A percentile compares a stretch with the other conserved stretches of the same genome.
Evolutionary conservation across 2,329 filamentous ascomycete species (phyloP).

Genomic region (Aureobasidium mangrovei): DNA sequence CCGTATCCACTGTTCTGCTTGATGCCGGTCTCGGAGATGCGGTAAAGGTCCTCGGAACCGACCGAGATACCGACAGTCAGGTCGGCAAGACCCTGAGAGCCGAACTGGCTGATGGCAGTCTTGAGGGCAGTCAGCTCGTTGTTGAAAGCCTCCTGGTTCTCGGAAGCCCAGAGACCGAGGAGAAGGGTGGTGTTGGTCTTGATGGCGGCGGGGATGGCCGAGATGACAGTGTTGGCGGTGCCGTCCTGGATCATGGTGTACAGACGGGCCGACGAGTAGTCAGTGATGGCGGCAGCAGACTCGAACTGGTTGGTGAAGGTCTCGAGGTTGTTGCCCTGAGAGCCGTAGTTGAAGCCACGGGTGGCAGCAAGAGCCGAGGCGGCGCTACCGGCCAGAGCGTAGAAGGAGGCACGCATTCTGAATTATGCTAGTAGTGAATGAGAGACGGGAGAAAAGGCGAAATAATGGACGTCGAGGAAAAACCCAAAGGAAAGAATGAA

Average conservation of each 20-base stretch:
- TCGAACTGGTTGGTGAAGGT: slow-evolving; percentile 50
- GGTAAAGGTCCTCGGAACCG: slow-evolving; percentile 66
- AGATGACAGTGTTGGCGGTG: slow-evolving; percentile 55
- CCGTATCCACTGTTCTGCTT: slow-evolving; percentile 32
- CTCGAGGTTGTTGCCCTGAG: slow-evolving; percentile 20
- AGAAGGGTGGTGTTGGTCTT: slow-evolving; percentile 68
- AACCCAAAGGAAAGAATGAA: slow-evolving; percentile 9
- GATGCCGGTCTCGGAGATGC: slow-evolving; percentile 45
- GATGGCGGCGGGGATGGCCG: slow-evolving; percentile 72
- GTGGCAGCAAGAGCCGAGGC: slow-evolving; percentile 30
- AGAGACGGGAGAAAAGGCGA: not conserved
- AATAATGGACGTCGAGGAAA: slow-evolving; percentile 6
- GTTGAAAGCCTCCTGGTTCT: slow-evolving; percentile 50
- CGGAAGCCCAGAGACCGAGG: slow-evolving; percentile 76
- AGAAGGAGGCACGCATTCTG: slow-evolving; percentile 13
- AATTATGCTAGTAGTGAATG: not conserved
- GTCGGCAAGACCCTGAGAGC: slow-evolving; percentile 49
- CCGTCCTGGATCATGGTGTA: slow-evolving; percentile 67
- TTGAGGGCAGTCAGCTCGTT: slow-evolving; percentile 69
- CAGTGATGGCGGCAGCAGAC: slow-evolving; percentile 52
- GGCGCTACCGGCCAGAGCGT: slow-evolving; percentile 30
- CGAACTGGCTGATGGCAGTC: slow-evolving; percentile 60
- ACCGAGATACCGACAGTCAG: slow-evolving; percentile 76
- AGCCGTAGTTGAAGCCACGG: slow-evolving; percentile 68
- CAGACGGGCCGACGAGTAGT: slow-evolving; percentile 61